Percentiles rank a stretch among this genome's conserved stretches.
Evolutionary conservation across 2,329 filamentous ascomycete species (phyloP).

Genomic region (Talaromyces albobiverticillius): DNA sequence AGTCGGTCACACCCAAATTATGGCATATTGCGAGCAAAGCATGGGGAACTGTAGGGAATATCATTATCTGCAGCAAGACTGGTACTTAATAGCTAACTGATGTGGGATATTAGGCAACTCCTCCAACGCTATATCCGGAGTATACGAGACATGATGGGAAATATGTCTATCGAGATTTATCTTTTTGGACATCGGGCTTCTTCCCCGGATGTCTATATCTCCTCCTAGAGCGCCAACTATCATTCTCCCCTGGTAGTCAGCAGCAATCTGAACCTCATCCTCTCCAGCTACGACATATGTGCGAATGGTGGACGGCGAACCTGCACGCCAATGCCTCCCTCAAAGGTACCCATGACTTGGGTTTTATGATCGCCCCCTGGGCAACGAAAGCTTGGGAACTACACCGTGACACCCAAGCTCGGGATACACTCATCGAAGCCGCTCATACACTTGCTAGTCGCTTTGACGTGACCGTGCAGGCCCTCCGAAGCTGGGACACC

Average conservation of each 20-base stretch:
- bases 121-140: not conserved
- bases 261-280: not conserved
- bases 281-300: slow-evolving; percentile 15
- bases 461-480: not conserved
- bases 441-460: not conserved
- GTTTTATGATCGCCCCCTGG: slow-evolving; percentile 53
- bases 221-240: slow-evolving; percentile 27
- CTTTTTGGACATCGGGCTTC: slow-evolving; percentile 51
- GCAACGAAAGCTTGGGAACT: slow-evolving; percentile 49
- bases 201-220: slow-evolving; percentile 47
- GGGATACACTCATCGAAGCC: slow-evolving; percentile 17
- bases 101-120: too few species aligned
- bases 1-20: too few species aligned
- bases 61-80: too few species aligned
- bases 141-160: slow-evolving; percentile 13
- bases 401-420: slow-evolving; percentile 35
- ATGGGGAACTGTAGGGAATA: too few species aligned
- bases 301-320: slow-evolving; percentile 43
- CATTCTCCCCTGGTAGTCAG: slow-evolving; percentile 15
- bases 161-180: slow-evolving; percentile 41
- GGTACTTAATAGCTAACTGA: too few species aligned
- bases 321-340: slow-evolving; percentile 39
- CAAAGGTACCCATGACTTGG: slow-evolving; percentile 55
- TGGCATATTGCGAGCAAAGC: too few species aligned
- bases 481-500: not conserved